Conservation (phyloP, 1,284 basidiomycete genomes). For the Cronartium quercuum region DNA sequence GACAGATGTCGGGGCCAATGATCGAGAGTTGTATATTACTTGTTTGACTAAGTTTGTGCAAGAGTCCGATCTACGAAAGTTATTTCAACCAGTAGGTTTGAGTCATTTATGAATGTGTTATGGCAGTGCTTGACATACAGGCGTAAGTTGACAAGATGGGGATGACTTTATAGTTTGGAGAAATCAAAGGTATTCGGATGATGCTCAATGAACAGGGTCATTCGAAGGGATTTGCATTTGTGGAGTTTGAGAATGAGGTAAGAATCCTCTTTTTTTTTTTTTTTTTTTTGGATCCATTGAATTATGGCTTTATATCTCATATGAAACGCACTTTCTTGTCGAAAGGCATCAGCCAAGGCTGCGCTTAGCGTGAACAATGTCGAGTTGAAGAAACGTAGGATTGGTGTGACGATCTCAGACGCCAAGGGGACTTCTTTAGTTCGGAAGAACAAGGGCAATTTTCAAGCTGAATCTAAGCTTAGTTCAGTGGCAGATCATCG, state of each 20-base stretch:
- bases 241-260: constrained; percentile 80
- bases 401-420: constrained; percentile 75
- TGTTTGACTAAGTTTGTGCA: constrained; percentile 69
- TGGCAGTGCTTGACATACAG: too few species aligned
- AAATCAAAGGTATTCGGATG: constrained; percentile 71
- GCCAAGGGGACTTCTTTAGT: constrained; percentile 56
- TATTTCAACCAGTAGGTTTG: constrained; percentile 64
- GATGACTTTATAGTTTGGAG: constrained; percentile 60
- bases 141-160: not conserved
- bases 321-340: constrained; percentile 9
- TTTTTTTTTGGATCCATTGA: constrained; percentile 1
- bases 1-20: constrained; percentile 71
- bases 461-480: constrained; percentile 26
- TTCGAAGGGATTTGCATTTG: constrained; percentile 81
- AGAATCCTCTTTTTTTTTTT: constrained; percentile 41
- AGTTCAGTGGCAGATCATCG: constrained; percentile 54
- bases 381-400: constrained; percentile 73
- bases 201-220: constrained; percentile 64
- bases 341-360: constrained; percentile 62
- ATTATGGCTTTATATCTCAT: constrained; percentile 24
- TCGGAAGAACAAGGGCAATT: constrained; percentile 18
- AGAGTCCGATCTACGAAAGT: constrained; percentile 64
- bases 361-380: constrained; percentile 74
- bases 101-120: too few species aligned
- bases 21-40: constrained; percentile 75